These are phyloP conservation scores for Yarrowia porcina DNA, from an alignment of 805 yeast genomes.

Conservation along the genomic window DNA sequence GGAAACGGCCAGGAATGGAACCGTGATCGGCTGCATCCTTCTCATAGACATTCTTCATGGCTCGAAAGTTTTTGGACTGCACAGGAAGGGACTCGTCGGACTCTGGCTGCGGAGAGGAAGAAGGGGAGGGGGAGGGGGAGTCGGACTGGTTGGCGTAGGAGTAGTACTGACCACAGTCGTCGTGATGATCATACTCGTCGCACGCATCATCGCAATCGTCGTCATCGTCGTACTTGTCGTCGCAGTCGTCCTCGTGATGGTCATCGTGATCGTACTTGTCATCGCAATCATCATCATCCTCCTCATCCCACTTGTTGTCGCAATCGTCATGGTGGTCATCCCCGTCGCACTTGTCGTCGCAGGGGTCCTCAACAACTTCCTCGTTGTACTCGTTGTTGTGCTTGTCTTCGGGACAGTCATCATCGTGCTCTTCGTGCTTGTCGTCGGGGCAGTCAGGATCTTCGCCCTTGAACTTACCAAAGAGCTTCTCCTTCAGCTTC, in stretches of 20 bases:
- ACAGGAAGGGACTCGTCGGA: neutral
- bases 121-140: neutral
- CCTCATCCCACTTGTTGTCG: slow-evolving; percentile 1
- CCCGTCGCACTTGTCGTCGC: slow-evolving; percentile 3
- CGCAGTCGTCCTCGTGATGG: slow-evolving; percentile 9
- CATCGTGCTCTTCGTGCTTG: slow-evolving; percentile 21
- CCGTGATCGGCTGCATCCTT: neutral
- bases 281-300: slow-evolving; percentile 7
- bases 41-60: neutral
- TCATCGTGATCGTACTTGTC: slow-evolving; percentile 1
- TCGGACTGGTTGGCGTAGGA: slow-evolving; percentile 9
- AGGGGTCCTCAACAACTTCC: neutral
- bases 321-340: slow-evolving; percentile 19
- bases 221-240: slow-evolving; percentile 12
- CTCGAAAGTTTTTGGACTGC: neutral
- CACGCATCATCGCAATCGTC: slow-evolving; percentile 18
- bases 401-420: slow-evolving; percentile 19
- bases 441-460: slow-evolving; percentile 18
- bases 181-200: slow-evolving; percentile 8
- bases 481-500: slow-evolving; percentile 18
- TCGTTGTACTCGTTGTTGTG: neutral
- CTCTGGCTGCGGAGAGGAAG: slow-evolving; percentile 3
- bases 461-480: slow-evolving; percentile 15
- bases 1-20: slow-evolving; percentile 8
- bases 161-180: slow-evolving; percentile 14